Conservation (phyloP, 257 asterid species). For the Przewalskia tangutica region DNA sequence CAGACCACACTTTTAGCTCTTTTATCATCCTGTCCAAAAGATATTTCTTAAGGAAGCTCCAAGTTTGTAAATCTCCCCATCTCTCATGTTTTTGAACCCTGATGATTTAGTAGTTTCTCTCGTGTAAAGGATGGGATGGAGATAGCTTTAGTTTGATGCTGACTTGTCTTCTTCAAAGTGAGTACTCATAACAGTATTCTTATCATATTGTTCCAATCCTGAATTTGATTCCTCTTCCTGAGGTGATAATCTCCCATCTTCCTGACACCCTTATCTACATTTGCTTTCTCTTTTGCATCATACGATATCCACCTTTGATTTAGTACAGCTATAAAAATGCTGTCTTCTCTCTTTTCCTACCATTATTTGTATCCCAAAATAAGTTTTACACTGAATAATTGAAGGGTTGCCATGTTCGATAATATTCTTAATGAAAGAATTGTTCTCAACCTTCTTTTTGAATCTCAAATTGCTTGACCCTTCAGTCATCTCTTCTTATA, state of each 20-base stretch:
- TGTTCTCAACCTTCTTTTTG: background rate
- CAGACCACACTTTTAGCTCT: background rate
- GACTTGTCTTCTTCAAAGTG: slow-evolving; percentile 2
- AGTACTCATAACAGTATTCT: background rate
- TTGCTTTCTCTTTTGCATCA: background rate
- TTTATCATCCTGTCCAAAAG: background rate
- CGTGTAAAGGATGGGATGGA: background rate
- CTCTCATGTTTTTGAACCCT: background rate
- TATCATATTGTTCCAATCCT: background rate
- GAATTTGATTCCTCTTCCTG: background rate
- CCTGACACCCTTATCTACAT: background rate
- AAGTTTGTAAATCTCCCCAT: background rate
- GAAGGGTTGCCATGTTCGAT: background rate
- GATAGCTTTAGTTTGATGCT: background rate
- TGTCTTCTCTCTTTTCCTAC: background rate
- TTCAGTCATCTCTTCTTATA: background rate
- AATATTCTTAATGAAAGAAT: background rate
- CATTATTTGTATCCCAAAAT: background rate
- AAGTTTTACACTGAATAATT: background rate
- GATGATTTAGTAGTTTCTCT: background rate
- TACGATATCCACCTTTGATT: background rate
- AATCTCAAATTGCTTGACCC: background rate
- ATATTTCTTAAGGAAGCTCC: background rate
- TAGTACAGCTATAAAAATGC: background rate
- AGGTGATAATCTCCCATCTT: background rate